phyloP scores from a whole-genome alignment of 345 rosid species.

The Reutealis trisperma region DNA sequence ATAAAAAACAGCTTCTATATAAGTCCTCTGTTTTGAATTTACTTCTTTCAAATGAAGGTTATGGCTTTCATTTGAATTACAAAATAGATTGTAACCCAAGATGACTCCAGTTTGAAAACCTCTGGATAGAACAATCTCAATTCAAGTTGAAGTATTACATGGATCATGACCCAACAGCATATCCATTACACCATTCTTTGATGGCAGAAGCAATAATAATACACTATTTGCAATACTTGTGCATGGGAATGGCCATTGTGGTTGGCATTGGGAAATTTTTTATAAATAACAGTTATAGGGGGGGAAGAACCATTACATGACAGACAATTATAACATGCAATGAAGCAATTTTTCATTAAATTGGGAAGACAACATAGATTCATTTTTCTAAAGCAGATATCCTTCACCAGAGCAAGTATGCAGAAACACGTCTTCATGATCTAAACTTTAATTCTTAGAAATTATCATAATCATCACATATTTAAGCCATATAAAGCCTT shows the following conservation, averaged over 20 bases:
- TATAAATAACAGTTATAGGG: not conserved
- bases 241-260: not conserved
- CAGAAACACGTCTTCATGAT: too few species aligned
- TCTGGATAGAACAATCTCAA: not conserved
- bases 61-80: too few species aligned
- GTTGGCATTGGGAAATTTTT: not conserved
- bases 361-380: not conserved
- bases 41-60: too few species aligned
- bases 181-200: not conserved
- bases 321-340: too few species aligned
- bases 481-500: not conserved
- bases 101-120: too few species aligned
- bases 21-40: not conserved
- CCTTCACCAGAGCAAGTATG: too few species aligned
- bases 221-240: not conserved
- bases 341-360: not conserved
- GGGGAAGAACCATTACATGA: too few species aligned
- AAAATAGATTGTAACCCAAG: too few species aligned
- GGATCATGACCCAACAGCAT: not conserved
- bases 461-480: not conserved
- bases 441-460: not conserved
- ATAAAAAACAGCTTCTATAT: slow-evolving; percentile 1
- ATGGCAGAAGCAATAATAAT: not conserved
- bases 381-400: not conserved
- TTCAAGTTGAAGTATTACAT: not conserved